Percentiles rank a stretch among this genome's conserved stretches.
Evolutionary conservation across 1,284 basidiomycete species (phyloP).

Genomic region (Apiotrichum laibachii): DNA sequence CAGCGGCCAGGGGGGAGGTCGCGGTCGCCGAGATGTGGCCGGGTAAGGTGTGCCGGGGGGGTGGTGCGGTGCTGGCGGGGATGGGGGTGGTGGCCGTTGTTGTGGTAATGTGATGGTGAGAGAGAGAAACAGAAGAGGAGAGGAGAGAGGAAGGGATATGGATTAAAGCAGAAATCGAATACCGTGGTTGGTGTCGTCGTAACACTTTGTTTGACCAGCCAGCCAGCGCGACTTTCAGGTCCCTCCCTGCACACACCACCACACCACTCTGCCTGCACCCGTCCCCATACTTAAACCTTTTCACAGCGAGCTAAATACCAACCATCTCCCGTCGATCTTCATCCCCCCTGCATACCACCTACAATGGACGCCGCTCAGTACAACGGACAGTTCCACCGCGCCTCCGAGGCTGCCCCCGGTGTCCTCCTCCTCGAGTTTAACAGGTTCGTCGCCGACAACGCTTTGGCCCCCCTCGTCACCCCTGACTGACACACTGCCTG

Average conservation of each 20-base stretch:
- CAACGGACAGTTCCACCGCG: slow-evolving; percentile 36
- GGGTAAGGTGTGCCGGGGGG: too few relatives aligned
- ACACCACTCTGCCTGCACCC: too few relatives aligned
- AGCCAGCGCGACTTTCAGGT: too few relatives aligned
- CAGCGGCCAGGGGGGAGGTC: background rate
- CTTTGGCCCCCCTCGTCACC: background rate
- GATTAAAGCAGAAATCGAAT: too few relatives aligned
- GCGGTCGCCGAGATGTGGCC: background rate
- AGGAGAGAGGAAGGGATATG: too few relatives aligned
- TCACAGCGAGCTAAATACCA: too few relatives aligned
- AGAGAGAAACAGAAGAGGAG: too few relatives aligned
- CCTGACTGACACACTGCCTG: background rate
- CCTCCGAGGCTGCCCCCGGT: slow-evolving; percentile 32
- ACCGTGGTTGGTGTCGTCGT: too few relatives aligned
- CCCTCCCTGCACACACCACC: too few relatives aligned
- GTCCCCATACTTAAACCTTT: too few relatives aligned
- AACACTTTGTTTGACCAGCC: too few relatives aligned
- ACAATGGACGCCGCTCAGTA: slow-evolving; percentile 19
- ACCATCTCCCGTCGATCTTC: background rate
- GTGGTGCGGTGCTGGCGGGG: too few relatives aligned
- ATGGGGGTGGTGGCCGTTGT: background rate
- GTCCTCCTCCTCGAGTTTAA: slow-evolving; percentile 49
- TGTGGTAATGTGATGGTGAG: background rate
- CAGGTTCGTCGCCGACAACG: slow-evolving; percentile 33
- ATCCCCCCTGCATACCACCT: background rate